These are phyloP conservation scores for Drechslerella coelobrocha DNA, from an alignment of 2,329 filamentous ascomycete species.

Conservation along the genomic window DNA sequence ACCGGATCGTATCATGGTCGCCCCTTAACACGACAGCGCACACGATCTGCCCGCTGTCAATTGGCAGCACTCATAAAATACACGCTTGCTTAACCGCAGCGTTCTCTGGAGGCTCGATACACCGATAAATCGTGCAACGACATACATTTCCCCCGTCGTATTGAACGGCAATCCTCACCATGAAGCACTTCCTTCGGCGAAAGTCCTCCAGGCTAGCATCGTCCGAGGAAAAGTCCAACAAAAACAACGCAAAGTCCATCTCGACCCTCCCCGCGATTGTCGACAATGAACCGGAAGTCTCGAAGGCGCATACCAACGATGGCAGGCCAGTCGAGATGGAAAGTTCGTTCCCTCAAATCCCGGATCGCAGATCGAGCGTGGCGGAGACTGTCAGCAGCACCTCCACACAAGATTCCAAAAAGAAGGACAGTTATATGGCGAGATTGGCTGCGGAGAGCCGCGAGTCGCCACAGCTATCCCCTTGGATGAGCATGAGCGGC, in stretches of 20 bases:
- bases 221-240: constrained; percentile 37
- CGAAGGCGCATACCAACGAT: background rate
- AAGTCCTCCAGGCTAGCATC: constrained; percentile 24
- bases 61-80: background rate
- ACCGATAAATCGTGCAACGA: background rate
- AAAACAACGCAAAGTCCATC: constrained; percentile 41
- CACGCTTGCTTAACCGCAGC: background rate
- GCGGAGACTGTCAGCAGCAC: constrained; percentile 38
- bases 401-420: constrained; percentile 29
- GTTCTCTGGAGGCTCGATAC: background rate
- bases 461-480: constrained; percentile 7
- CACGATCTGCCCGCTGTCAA: no score
- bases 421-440: constrained; percentile 22
- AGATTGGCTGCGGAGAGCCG: constrained; percentile 37
- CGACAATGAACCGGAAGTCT: constrained; percentile 23
- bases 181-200: constrained; percentile 39
- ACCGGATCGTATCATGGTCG: constrained; percentile 15
- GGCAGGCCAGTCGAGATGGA: constrained; percentile 3
- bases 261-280: constrained; percentile 20
- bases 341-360: background rate
- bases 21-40: constrained; percentile 33
- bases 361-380: constrained; percentile 22
- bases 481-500: constrained; percentile 39
- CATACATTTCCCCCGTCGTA: background rate
- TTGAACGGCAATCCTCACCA: background rate